Base-by-base conservation (phyloP, 1,284 basidiomycete species). In the Gomphus sp. region DNA sequence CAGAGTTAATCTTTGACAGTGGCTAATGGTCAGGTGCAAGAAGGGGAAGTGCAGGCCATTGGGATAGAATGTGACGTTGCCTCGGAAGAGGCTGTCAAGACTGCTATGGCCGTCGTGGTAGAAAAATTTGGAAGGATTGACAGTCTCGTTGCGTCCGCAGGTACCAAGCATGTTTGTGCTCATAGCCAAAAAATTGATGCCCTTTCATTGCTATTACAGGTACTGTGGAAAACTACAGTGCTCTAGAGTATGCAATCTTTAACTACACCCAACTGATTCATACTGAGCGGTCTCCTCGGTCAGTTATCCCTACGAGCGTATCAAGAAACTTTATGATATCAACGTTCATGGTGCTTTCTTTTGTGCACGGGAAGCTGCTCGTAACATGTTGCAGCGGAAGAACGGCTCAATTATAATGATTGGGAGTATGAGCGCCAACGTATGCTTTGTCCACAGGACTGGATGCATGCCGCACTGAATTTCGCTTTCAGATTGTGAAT, bases 281-380 rank as follows among this genome's bases (percentile, higher is more conserved):
- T 16, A 37, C 52, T 54, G 33, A 58, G 33, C 33, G 8, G 39
- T 49, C 41, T 12, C 48, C 43, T 53, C 22, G 34, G 55, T 28
- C 50, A 89, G 88, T 59, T 92, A 96, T 74, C 93, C 93, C 3
- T 82, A 85, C 60, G 86, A 91, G 64, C 85, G 87, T 61, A 84
- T 92, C 65, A 87, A 86, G 70, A 83, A 84, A 50, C 76, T 98
- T 56, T 89, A 90, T 68, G 92, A 93, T 68, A 86, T 98, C 77
- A 98, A 98, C 70, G 89, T 98, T 58, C 91, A 96, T 70, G 94
- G 93, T 55, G 82, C 85, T 16, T 93, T 92, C 77, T 96, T 88
- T 75, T 96, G 93, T 36, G 95, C 96, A 3, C 85, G 94, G 33
- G 93, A 98, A 72, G 94, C 91, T 1, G 92, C 93, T 64, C 73